Evolutionary conservation across 1,139 yeast genomes (phyloP), one percentile per base, ranked within the genome.

Genomic region (Saccharomyces hybrid): DNA sequence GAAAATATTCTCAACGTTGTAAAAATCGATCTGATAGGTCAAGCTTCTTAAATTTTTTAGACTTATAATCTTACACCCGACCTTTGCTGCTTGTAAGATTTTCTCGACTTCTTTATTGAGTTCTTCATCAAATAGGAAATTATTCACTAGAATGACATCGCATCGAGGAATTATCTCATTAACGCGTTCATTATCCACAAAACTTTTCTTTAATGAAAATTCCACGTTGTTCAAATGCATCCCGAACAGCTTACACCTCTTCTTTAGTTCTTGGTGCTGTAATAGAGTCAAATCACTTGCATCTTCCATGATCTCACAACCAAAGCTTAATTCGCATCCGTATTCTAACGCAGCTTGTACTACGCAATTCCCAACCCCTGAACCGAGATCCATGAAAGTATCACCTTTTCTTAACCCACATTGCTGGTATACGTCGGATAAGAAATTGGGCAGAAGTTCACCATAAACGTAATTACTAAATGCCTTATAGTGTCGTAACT

Each of bases 401-500:
- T 81, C 80, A 1, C 71, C 70, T 0, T 83, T 77, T 34, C 72
- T 70, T 51, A 89, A 73, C 1, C 75, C 77, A 46, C 90, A 86
- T 64, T 87, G 81, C 3, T 79, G 74, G 62, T 86, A 82, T 1
- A 88, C 85, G 60, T 78, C 82, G 51, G 89, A 79, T 44, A 88
- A 76, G 63, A 90, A 88, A 3, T 79, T 76, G 0, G 97, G 97
- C 64, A 91, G 75, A 54, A 91, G 73, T 70, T 91, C 98, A 3
- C 98, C 98, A 67, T 91, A 91, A 0, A 89, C 97, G 64, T 84
- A 88, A 58, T 88, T 91, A 3, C 97, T 88, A 67, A 90, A 90
- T 0, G 97, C 95, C 64, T 84, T 83, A 67, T 90, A 90, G 3
- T 81, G 77, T 51, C 86, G 78, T 52, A 90, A 75, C 56, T 80